Evolutionary conservation across 371 early-diverging fungal species (phyloP), one percentile per base, ranked within the genome.

Genomic region (Mucor sp.): DNA sequence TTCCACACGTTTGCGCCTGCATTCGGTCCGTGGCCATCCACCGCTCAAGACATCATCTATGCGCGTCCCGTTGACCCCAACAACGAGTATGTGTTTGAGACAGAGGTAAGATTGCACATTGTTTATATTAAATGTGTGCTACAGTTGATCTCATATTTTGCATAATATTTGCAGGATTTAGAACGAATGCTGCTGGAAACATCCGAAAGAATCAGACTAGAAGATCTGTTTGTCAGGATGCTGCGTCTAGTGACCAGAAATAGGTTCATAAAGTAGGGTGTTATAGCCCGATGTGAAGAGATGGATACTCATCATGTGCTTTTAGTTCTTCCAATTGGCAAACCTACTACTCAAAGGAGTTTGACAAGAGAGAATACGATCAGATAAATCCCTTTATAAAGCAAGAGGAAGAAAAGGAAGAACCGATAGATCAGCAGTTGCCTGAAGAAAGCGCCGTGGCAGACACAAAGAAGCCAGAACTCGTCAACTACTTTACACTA

Each of bases 271-370:
- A 82, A 74, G 82, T 82, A 75, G 50, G 63, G 32, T 11, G 30
- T 23, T n/a, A n/a, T n/a, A n/a, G n/a, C n/a, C 30, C 0, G 37
- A 27, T 53, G 23, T n/a, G 15, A 7, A 56, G 8, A 33, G n/a
- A 32, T 1, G 17, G 23, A 30, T 32, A 30, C 27, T 30, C 2
- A 56, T 6, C 8, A 9, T 30, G 15, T 56, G 19, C 35, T n/a
- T 12, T 11, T 78, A 89, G 90, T 35, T 66, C 72, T 12, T 82
- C 84, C 30, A 88, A 81, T 44, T 90, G 90, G 90, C 82, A 84
- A 70, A 74, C 62, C 55, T 84, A 84, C 47, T 81, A 84, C 62
- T 71, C 78, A 3, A 78, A 78, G 59, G 89, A 88, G 65, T 84
- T 83, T 37, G 83, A 81, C 25, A 84, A 82, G 33, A 78, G 85